These are phyloP conservation scores for Corynascus novoguineensis DNA, from an alignment of 495 filamentous ascomycete species.

Conservation along the genomic window DNA sequence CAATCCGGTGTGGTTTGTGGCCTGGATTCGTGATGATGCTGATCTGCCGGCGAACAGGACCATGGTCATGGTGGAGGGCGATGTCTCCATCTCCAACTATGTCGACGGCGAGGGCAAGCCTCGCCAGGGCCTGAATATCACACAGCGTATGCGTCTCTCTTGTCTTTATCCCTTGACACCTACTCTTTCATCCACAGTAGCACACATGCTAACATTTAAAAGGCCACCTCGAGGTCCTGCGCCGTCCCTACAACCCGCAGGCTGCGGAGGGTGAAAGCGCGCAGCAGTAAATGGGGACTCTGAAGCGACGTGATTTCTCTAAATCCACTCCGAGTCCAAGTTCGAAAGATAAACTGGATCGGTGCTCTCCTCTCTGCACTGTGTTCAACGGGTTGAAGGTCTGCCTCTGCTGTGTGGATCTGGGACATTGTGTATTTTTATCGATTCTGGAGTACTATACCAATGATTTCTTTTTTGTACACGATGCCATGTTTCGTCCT, in stretches of 20 bases:
- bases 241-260: slow-evolving; percentile 8
- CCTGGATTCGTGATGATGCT: too few relatives aligned
- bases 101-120: slow-evolving; percentile 60
- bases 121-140: slow-evolving; percentile 53
- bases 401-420: background rate
- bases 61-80: slow-evolving; percentile 67
- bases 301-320: background rate
- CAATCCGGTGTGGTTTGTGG: background rate
- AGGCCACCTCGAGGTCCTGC: slow-evolving; percentile 55
- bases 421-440: background rate
- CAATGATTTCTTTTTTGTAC: slow-evolving; percentile 5
- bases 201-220: slow-evolving; percentile 5
- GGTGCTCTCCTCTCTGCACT: background rate
- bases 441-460: slow-evolving; percentile 5
- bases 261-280: background rate
- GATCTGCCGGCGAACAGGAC: slow-evolving; percentile 39
- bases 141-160: slow-evolving; percentile 78
- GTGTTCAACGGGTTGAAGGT: background rate
- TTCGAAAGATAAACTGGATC: background rate
- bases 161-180: too few relatives aligned
- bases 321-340: background rate
- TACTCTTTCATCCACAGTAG: too few relatives aligned
- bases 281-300: background rate
- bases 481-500: too few relatives aligned
- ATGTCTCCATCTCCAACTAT: slow-evolving; percentile 56